Conservation (phyloP, 1,139 yeast genomes). For the Taphrina pruni region DNA sequence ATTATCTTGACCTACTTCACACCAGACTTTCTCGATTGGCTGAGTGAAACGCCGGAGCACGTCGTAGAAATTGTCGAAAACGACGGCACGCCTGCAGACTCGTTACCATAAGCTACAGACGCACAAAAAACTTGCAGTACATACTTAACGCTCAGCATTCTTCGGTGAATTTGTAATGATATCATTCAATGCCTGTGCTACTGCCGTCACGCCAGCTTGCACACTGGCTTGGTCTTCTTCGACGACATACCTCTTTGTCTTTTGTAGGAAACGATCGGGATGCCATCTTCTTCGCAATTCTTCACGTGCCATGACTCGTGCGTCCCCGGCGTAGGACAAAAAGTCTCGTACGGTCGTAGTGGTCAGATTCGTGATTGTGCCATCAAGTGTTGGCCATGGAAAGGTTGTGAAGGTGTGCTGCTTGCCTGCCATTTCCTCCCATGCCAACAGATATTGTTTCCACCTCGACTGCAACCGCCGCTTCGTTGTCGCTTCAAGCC, state of each 20-base stretch:
- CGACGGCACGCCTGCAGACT: constrained; percentile 27
- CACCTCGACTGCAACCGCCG: neutral
- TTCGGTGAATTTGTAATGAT: neutral
- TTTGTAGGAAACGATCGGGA: constrained; percentile 22
- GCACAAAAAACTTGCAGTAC: neutral
- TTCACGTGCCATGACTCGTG: constrained; percentile 1
- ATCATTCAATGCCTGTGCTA: constrained; percentile 22
- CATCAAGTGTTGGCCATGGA: constrained; percentile 17
- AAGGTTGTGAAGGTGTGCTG: neutral
- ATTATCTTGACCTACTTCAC: constrained; percentile 89
- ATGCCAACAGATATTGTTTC: constrained; percentile 7
- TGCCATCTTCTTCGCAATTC: constrained; percentile 27
- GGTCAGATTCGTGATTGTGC: neutral
- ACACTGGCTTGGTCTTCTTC: neutral
- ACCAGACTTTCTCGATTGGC: constrained; percentile 95
- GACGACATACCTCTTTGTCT: neutral
- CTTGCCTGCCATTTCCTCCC: constrained; percentile 1
- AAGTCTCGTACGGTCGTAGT: neutral
- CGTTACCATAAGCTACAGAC: constrained; percentile 19
- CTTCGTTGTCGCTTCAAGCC: neutral
- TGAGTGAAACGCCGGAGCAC: constrained; percentile 49
- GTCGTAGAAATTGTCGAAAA: constrained; percentile 34
- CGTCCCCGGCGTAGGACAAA: constrained; percentile 4
- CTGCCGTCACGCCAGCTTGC: constrained; percentile 2
- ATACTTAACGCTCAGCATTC: neutral